Base-by-base conservation (phyloP, 139 green algal genomes). In the Coelastrella sp. region DNA sequence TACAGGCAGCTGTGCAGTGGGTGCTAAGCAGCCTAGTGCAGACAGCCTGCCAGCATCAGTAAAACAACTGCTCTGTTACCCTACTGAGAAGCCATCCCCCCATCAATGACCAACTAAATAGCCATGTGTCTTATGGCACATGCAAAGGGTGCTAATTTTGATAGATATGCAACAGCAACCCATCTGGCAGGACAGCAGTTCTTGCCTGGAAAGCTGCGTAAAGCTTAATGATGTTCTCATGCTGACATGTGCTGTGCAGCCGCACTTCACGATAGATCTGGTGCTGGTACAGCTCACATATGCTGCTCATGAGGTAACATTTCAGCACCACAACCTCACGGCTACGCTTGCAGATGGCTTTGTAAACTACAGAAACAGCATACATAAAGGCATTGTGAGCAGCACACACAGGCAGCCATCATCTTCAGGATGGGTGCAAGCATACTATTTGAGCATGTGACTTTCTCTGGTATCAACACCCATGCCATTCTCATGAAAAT, bases 251-350 rank as follows among this genome's bases (percentile, higher is more conserved):
- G 51, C 48, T 78, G 88, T 93, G 90, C 77, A 93, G 77, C 9
- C 74, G 82, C 15, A 93, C 84, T 84, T 93, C 90, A 27, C 90
- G 76, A 88, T 90, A 93, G 45, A 93, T 93, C 86, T 93, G 90
- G 84, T 93, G 89, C 79, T 88, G 83, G 86, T 93, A 91, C 43
- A 93, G 86, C 63, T 91, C 90, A 59, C 90, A 93, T 64, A 91
- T 80, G 27, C 60, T 75, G 71, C 79, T 74, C 37, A 93, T 75
- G 25, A 82, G 74, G 77, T 93, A 93, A 23, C 84, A 82, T 68
- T 93, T 93, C 41, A 93, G 88, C 85, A 90, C 87, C 15, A 93
- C 90, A 8, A 78, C 75, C 81, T 93, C 88, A 7, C 84, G 73
- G 2, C 30, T 78, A 35, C 81, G 79, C 59, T 88, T 91, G 86